Evolutionary conservation across 257 asterid genomes (phyloP), one percentile per base, ranked within the genome.

Genomic region (Gentiana straminea): DNA sequence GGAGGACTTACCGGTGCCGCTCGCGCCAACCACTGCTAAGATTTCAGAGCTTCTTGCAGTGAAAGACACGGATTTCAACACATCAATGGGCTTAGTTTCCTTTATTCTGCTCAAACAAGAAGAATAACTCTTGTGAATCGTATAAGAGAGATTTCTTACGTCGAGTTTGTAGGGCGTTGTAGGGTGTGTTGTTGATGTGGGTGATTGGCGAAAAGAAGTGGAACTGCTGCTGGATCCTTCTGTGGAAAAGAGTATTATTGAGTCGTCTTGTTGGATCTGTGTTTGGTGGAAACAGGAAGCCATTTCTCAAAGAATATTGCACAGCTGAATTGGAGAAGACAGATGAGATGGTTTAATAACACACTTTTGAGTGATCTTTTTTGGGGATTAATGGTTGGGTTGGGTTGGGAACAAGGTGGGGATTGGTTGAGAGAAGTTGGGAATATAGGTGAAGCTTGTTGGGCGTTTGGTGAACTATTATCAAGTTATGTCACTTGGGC

Each of bases 1-100:
- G 1, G 94, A 76, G 6, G 94, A 88, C 65, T 84, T 88, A 6
- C 94, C 96, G 0, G 96, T 84, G 13, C 96, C 96, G 43, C 96
- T 84, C 0, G 96, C 94, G 74, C 96, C 96, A 1, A 82, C 90
- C 2, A 88, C 61, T 1, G 95, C 94, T 34, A 82, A 72, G 69
- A 85, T 68, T 70, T 83, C 89, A 0, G 86, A 79, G 68, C 82
- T 74, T 71, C 80, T 80, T 8, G 95, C 94, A 1, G 72, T 54
- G 55, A 88, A 85, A 58, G 85, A 77, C 58, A 84, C 83, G 0
- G 95, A 84, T 66, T 81, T 88, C 45, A 88, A 77, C 13, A 88
- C 78, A 51, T 50, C 53, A 68, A 75, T 64, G 1, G 84, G 62
- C 66, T 69, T 69, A 49, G 35, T 66, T 64, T 68, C 70, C 71